A percentile compares a stretch with the other conserved stretches of the same genome.
Conservation (phyloP, 1,284 basidiomycete genomes). For the Cryptococcus sp. region DNA sequence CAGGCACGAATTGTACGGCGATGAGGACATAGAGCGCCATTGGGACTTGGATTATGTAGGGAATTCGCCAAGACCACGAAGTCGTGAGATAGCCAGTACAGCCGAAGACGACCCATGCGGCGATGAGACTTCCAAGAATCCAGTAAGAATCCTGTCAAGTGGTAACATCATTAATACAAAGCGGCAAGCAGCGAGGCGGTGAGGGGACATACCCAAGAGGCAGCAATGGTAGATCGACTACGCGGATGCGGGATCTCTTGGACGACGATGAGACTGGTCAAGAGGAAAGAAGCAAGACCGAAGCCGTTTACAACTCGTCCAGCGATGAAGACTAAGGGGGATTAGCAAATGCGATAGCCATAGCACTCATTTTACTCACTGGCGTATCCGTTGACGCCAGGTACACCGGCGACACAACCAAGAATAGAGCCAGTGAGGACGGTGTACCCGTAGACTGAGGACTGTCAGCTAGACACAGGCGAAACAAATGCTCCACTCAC, state of each 20-base stretch:
- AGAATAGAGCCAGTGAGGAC: slow-evolving; percentile 50
- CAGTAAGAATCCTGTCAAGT: slow-evolving; percentile 47
- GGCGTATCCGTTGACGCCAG: slow-evolving; percentile 46
- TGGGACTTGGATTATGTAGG: slow-evolving; percentile 52
- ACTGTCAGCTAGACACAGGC: slow-evolving; percentile 7
- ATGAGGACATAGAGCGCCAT: slow-evolving; percentile 50
- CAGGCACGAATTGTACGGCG: slow-evolving; percentile 54
- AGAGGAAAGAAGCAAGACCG: slow-evolving; percentile 54
- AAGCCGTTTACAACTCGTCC: slow-evolving; percentile 52
- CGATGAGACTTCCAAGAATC: slow-evolving; percentile 42
- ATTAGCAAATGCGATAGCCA: background rate
- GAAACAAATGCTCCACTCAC: slow-evolving; percentile 26
- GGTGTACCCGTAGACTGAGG: slow-evolving; percentile 51
- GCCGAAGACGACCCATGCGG: slow-evolving; percentile 45
- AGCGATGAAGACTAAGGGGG: slow-evolving; percentile 41
- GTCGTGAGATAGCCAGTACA: slow-evolving; percentile 32
- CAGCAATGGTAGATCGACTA: slow-evolving; percentile 39
- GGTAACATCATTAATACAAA: background rate
- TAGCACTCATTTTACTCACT: too few species aligned
- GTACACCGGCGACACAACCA: slow-evolving; percentile 47
- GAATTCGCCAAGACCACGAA: slow-evolving; percentile 50
- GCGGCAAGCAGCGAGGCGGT: too few species aligned
- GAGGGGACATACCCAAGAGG: slow-evolving; percentile 43
- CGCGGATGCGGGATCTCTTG: slow-evolving; percentile 54
- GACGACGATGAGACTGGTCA: slow-evolving; percentile 53